A percentile compares a stretch with the other conserved stretches of the same genome.
phyloP scores from a whole-genome alignment of 371 early-diverging fungal species.

The Haplosporangium sp. region DNA sequence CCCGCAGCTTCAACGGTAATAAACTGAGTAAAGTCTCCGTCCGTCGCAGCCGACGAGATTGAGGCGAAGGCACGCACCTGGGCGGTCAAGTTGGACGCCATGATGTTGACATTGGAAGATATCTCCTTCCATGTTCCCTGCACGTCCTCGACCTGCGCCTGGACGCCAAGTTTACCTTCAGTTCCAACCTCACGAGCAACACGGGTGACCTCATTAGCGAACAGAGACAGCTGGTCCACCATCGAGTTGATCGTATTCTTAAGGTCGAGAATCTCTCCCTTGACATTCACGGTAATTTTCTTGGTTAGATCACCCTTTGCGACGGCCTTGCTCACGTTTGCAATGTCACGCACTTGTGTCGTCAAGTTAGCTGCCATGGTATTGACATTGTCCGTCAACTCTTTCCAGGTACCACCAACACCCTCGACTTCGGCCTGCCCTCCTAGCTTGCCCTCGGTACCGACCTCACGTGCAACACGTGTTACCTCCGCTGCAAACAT shows the following conservation, averaged over 20 bases:
- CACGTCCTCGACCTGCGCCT: constrained; percentile 71
- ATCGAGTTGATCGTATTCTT: constrained; percentile 79
- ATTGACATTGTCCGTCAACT: constrained; percentile 77
- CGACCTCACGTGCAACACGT: constrained; percentile 74
- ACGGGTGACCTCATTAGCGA: constrained; percentile 74
- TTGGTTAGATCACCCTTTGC: constrained; percentile 76
- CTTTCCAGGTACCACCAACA: constrained; percentile 79
- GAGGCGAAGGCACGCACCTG: constrained; percentile 57
- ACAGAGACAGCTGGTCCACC: constrained; percentile 62
- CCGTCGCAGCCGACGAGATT: constrained; percentile 60
- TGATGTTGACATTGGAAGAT: constrained; percentile 65
- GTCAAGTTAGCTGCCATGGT: constrained; percentile 74
- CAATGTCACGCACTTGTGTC: constrained; percentile 77
- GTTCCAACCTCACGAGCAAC: constrained; percentile 73
- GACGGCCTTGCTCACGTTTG: constrained; percentile 71
- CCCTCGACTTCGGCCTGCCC: constrained; percentile 68
- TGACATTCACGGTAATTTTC: constrained; percentile 71
- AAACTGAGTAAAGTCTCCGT: constrained; percentile 69
- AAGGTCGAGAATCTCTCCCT: constrained; percentile 70
- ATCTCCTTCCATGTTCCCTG: constrained; percentile 64
- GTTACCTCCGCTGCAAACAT: constrained; percentile 66
- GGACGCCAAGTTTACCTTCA: constrained; percentile 72
- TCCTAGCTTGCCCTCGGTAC: constrained; percentile 74
- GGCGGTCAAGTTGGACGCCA: constrained; percentile 61
- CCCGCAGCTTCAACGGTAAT: constrained; percentile 63